A percentile compares a stretch with the other conserved stretches of the same genome.
Conservation (phyloP, 1,284 basidiomycete genomes). For the Ceratobasidium sp. region DNA sequence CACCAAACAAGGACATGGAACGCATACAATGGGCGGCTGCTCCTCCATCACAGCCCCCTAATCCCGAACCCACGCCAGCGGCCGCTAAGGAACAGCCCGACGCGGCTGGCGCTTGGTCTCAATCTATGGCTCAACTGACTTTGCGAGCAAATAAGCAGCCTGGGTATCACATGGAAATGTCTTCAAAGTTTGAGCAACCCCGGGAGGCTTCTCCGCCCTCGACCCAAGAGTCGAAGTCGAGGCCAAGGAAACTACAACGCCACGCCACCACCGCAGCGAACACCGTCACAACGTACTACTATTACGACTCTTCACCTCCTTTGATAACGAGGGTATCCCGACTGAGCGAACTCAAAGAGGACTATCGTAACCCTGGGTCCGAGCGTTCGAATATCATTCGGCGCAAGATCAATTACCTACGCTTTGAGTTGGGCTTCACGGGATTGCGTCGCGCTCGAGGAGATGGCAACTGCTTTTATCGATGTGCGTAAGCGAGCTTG, state of each 20-base stretch:
- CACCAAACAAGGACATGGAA: slow-evolving; percentile 9
- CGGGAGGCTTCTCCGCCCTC: slow-evolving; percentile 23
- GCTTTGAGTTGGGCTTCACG: slow-evolving; percentile 32
- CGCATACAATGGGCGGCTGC: slow-evolving; percentile 15
- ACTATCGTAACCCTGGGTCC: slow-evolving; percentile 28
- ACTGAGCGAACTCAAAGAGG: slow-evolving; percentile 27
- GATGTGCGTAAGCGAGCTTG: slow-evolving; percentile 5
- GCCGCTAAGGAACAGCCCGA: not conserved
- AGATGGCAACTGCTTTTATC: slow-evolving; percentile 36
- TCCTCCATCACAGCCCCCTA: not conserved
- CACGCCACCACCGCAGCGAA: slow-evolving; percentile 13
- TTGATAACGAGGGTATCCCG: slow-evolving; percentile 1
- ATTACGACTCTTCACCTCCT: slow-evolving; percentile 23
- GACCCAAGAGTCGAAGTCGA: slow-evolving; percentile 36
- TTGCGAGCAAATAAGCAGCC: not conserved
- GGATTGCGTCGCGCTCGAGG: slow-evolving; percentile 29
- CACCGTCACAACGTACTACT: slow-evolving; percentile 1
- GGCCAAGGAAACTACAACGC: slow-evolving; percentile 11
- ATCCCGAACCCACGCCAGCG: not conserved
- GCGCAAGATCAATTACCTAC: slow-evolving; percentile 35
- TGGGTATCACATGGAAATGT: slow-evolving; percentile 24
- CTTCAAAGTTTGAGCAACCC: not conserved
- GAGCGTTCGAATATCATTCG: slow-evolving; percentile 25
- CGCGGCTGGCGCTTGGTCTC: not conserved
- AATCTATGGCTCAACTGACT: slow-evolving; percentile 3